Conservation (phyloP, 306 rosid genomes). For the Lupinus albus region DNA sequence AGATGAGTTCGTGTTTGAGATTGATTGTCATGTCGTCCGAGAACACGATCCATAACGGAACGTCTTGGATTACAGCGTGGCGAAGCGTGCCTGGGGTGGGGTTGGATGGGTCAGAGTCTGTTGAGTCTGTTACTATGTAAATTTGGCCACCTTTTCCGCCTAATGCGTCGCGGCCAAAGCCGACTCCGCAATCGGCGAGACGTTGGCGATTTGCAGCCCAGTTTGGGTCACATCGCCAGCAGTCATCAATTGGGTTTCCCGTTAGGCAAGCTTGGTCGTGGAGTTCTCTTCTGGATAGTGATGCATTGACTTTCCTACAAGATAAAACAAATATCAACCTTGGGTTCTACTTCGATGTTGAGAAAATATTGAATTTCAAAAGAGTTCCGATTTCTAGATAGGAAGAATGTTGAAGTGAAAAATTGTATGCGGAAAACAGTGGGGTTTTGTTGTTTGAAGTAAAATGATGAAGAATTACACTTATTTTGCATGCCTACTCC, state of each 20-base stretch:
- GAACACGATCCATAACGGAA: constrained; percentile 87
- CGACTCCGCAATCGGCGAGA: constrained; percentile 90
- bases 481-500: too few relatives aligned
- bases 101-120: constrained; percentile 71
- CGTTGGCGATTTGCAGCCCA: constrained; percentile 71
- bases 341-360: too few relatives aligned
- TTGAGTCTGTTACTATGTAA: constrained; percentile 86
- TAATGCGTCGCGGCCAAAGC: constrained; percentile 76
- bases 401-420: too few relatives aligned
- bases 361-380: too few relatives aligned
- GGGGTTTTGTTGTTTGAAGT: too few relatives aligned
- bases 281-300: constrained; percentile 55
- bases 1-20: constrained; percentile 74
- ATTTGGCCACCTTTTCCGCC: constrained; percentile 95
- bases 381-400: too few relatives aligned
- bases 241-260: constrained; percentile 92
- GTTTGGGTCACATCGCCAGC: constrained; percentile 80
- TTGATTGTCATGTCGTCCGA: constrained; percentile 72
- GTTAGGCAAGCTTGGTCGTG: constrained; percentile 62
- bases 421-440: too few relatives aligned
- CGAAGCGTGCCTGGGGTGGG: constrained; percentile 93
- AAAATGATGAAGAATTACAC: too few relatives aligned
- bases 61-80: constrained; percentile 87
- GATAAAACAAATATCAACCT: neutral
- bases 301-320: constrained; percentile 75